Evolutionary conservation across 1,284 basidiomycete species (phyloP), one percentile per base, ranked within the genome.

Genomic region (Microbotryum lychnidis-dioicae): DNA sequence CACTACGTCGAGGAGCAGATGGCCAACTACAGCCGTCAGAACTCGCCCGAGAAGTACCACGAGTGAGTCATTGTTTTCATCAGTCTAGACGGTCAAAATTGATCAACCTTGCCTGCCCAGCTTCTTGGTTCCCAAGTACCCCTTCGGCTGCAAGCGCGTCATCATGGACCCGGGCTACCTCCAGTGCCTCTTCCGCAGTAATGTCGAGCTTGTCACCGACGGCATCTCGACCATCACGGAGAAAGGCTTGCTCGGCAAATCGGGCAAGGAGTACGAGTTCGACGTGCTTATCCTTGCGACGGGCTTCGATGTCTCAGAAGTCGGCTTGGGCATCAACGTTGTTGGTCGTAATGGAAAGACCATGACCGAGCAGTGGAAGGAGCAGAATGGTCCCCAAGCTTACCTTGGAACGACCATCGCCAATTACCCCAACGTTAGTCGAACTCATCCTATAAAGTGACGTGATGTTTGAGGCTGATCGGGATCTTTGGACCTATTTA

Each of bases 31-130:
- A 67, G 72, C 8, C 37, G 57, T 21, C 65, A 58, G 27, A 64
- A 61, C 6, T 69, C 70, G 1, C 71, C 71, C 2, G 54, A 64
- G 37, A 61, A 67, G 46, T 71, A 72, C 57, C 70, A 68, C 53
- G 58, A 70, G 14, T 58, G 37, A 42, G 37, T 42, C 12, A 42
- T 4, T 10, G 3, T 72, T 33, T 62, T 72, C 16, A 61, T 72
- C 29, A 16, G 12, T n/a, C 12, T 21, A 50, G 20, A n/a, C 14
- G 12, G 48, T 14, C 5, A 4, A 14, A 16, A 50, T n/a, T 50
- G 37, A 42, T 3, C 37, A 42, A 42, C 31, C 7, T 20, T 20
- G 21, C 7, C 37, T 14, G 37, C 37, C 9, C 37, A 42, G 37
- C 37, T 42, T 42, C 37, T 42, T 42, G 12, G 37, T 42, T 20